Percentiles rank a stretch among this genome's conserved stretches.
Conservation (phyloP, 2,329 filamentous ascomycete species). For the Neurospora sp. region DNA sequence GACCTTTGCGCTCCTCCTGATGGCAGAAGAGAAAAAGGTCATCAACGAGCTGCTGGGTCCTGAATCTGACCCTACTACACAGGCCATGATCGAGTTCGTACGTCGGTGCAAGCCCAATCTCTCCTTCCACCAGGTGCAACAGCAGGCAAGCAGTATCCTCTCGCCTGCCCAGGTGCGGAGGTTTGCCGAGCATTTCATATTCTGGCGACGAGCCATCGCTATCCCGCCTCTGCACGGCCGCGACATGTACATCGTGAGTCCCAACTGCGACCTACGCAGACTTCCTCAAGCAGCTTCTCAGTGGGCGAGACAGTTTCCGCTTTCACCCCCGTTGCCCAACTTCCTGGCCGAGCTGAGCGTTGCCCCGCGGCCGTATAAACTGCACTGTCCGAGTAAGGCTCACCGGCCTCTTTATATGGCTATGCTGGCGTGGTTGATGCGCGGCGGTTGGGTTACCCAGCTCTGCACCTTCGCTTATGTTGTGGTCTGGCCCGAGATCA, state of each 20-base stretch:
- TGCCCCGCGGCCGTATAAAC: slow-evolving; percentile 72
- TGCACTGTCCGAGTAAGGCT: slow-evolving; percentile 75
- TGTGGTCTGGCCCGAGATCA: slow-evolving; percentile 71
- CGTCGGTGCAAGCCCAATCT: slow-evolving; percentile 61
- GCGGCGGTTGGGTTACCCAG: slow-evolving; percentile 88
- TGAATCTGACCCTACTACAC: slow-evolving; percentile 63
- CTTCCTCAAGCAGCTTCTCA: slow-evolving; percentile 59
- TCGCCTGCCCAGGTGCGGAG: slow-evolving; percentile 73
- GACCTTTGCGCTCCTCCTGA: slow-evolving; percentile 76
- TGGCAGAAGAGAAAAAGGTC: slow-evolving; percentile 70
- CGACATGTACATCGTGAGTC: slow-evolving; percentile 85
- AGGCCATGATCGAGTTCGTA: slow-evolving; percentile 72
- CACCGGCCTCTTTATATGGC: slow-evolving; percentile 82
- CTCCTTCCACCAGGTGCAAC: slow-evolving; percentile 61
- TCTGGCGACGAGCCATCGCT: slow-evolving; percentile 87
- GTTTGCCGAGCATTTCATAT: slow-evolving; percentile 86
- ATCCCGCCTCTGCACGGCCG: slow-evolving; percentile 84
- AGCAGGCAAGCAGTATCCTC: slow-evolving; percentile 53
- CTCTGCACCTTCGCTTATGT: slow-evolving; percentile 87
- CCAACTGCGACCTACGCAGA: slow-evolving; percentile 70
- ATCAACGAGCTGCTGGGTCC: slow-evolving; percentile 49
- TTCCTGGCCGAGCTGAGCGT: slow-evolving; percentile 79
- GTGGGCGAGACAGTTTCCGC: slow-evolving; percentile 73
- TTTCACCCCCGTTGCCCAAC: slow-evolving; percentile 72
- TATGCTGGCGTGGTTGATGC: slow-evolving; percentile 87